Conservation (phyloP, 2,329 filamentous ascomycete species). For the Epichloe amarillans region DNA sequence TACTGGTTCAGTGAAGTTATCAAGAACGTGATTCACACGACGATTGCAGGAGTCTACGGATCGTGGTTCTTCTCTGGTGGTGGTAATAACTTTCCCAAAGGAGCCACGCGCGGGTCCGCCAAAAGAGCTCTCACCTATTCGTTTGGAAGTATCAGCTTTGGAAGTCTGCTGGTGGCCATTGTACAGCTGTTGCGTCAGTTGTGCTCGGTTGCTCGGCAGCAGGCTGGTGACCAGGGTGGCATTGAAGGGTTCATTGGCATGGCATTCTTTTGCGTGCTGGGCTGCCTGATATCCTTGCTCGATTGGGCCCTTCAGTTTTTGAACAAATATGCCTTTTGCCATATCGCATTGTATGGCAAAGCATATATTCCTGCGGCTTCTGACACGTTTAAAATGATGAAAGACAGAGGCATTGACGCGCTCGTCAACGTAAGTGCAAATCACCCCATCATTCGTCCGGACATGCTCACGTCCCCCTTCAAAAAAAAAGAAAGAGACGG, state of each 20-base stretch:
- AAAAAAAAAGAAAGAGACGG: too few relatives aligned
- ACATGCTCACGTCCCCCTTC: too few relatives aligned
- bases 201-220: conserved; percentile 59
- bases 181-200: conserved; percentile 75
- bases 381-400: conserved; percentile 84
- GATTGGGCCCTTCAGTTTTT: conserved; percentile 81
- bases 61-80: conserved; percentile 77
- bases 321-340: conserved; percentile 85
- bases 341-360: conserved; percentile 88
- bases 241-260: conserved; percentile 53
- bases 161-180: conserved; percentile 73
- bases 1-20: conserved; percentile 93
- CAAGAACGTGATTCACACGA: conserved; percentile 86
- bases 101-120: conserved; percentile 72
- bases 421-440: conserved; percentile 50
- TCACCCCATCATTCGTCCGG: too few relatives aligned
- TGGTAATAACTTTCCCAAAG: conserved; percentile 49
- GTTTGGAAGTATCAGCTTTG: conserved; percentile 81
- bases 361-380: conserved; percentile 76
- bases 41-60: conserved; percentile 77
- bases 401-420: conserved; percentile 79
- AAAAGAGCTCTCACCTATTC: conserved; percentile 76
- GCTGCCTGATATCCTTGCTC: conserved; percentile 56
- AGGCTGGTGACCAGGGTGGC: conserved; percentile 54
- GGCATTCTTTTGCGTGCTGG: conserved; percentile 60